These are phyloP conservation scores for Toxicodendron radicans DNA, from an alignment of 345 rosid genomes.

Conservation along the genomic window DNA sequence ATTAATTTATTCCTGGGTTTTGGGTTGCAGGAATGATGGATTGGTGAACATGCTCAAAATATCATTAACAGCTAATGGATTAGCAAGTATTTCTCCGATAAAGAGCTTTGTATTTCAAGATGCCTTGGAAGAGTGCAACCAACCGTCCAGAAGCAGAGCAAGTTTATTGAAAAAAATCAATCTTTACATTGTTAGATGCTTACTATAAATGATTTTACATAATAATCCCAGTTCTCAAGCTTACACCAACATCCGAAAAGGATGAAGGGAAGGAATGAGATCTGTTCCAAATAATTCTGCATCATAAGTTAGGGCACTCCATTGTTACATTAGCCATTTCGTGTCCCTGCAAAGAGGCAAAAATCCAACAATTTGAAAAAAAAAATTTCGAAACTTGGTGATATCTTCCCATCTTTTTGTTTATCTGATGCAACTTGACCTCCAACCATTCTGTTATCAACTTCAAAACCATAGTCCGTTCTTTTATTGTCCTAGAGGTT, in stretches of 20 bases:
- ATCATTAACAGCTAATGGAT: too few relatives aligned
- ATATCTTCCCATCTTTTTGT: neutral
- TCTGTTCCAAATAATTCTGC: neutral
- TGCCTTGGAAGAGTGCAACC: neutral
- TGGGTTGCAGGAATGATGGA: neutral
- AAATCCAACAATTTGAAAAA: neutral
- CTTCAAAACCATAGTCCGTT: neutral
- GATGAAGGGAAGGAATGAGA: neutral
- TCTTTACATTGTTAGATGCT: constrained; percentile 4
- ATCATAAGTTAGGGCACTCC: neutral
- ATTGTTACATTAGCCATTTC: neutral
- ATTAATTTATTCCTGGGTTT: neutral
- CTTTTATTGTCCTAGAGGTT: neutral
- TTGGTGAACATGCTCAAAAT: neutral
- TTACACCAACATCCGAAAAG: neutral
- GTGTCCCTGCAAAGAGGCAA: neutral
- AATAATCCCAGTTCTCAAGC: neutral
- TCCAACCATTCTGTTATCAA: neutral
- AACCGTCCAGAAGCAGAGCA: neutral
- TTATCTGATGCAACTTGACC: neutral
- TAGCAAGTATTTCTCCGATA: too few relatives aligned
- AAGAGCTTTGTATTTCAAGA: too few relatives aligned
- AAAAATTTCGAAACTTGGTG: neutral
- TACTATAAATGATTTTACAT: neutral
- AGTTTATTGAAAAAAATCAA: neutral